Base-by-base conservation (phyloP, 225 moss, liverwort and hornwort species). In the Pleurozium schreberi region DNA sequence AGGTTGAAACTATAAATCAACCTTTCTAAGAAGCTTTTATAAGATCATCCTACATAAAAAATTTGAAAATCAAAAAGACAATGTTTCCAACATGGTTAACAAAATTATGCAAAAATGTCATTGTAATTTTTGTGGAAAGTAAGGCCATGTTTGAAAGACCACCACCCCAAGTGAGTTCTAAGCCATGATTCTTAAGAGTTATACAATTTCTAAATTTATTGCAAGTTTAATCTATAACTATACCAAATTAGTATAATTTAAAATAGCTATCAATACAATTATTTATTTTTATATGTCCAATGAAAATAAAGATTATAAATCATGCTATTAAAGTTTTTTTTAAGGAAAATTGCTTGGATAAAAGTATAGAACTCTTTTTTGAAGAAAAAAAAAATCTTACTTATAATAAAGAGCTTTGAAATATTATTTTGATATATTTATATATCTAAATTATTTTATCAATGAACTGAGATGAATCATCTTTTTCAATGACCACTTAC, bases 51-150 rank as follows among this genome's bases (percentile, higher is more conserved):
- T 33, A 13, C 8, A 33, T 20, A 12, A 5, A 31, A 33, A 33
- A 21, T 12, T 19, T 18, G 5, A 43, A 43, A 42, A 42, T 43
- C 2, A 45, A 28, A 1, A 45, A 45, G 3, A 18, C 17, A 30
- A 30, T 6, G 18, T 74, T 74, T 1, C 18, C 10, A 45, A 6
- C 0, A 28, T 1, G 23, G 2, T 30, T 6, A 18, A 42, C 0
- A 42, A 14, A 8, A 2, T 74, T 47, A 47, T 18, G 16, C 30
- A 3, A 47, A 18, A 25, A 25, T 10, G 1, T 57, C 1, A 11
- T 53, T 58, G 7, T 58, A 18, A 58, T n/a, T 79, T 17, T 58
- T 79, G 11, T 17, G 0, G 2, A 23, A 53, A 79, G 17, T 26
- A n/a, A 23, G n/a, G n/a, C 7, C 57, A 79, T 79, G 36, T 78